Percentiles rank a stretch among this genome's conserved stretches.
Evolutionary conservation across 768 basidiomycete genomes (phyloP).

Genomic region (Phaeotremella fagi): DNA sequence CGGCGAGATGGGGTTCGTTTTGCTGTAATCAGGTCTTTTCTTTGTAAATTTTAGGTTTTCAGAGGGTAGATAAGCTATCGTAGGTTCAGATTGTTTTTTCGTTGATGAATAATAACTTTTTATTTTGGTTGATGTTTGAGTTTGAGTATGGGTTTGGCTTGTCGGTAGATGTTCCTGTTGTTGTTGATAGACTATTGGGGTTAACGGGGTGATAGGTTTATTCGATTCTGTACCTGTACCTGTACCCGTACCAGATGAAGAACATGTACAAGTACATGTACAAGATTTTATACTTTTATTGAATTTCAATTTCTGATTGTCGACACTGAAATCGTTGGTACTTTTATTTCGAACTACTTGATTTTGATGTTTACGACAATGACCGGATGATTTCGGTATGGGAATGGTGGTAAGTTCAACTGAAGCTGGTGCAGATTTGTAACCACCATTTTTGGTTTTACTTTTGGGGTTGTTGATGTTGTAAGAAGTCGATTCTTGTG

Average conservation of each 20-base stretch:
- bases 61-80: background rate
- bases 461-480: too few relatives aligned
- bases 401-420: background rate
- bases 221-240: too few relatives aligned
- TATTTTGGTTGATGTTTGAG: background rate
- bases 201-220: too few relatives aligned
- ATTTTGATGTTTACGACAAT: too few relatives aligned
- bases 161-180: background rate
- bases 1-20: too few relatives aligned
- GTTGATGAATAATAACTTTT: conserved; percentile 13
- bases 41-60: background rate
- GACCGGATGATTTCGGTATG: background rate
- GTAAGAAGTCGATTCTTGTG: background rate
- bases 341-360: background rate
- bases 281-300: too few relatives aligned
- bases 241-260: too few relatives aligned
- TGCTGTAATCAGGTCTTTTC: background rate
- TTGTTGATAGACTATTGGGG: too few relatives aligned
- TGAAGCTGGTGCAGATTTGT: conserved; percentile 10
- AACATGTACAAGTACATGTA: too few relatives aligned
- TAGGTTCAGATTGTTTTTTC: conserved; percentile 8
- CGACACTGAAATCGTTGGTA: background rate
- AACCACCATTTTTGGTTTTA: background rate
- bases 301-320: too few relatives aligned
- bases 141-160: too few relatives aligned